Evolutionary conservation across 2,329 filamentous ascomycete species (phyloP), one percentile per base, ranked within the genome.

Genomic region (Didymellaceae sp.): DNA sequence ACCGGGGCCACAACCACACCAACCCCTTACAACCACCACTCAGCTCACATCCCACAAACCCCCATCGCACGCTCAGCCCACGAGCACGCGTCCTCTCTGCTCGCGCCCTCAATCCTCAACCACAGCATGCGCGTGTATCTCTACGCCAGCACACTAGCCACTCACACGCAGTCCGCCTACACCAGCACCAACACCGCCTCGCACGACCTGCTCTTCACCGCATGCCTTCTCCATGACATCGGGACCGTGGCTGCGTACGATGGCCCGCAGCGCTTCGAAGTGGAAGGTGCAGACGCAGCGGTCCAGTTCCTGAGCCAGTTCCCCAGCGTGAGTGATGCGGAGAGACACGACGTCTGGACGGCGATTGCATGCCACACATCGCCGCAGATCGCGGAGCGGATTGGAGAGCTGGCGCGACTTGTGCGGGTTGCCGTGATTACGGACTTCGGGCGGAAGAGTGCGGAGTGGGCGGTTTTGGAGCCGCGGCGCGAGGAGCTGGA

Each of bases 141-240:
- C 62, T 90, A 82, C 65, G 82, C 86, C 30, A 43, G 57, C 11
- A 49, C 49, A 10, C 46, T 69, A 10, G 62, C 62, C 4, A 42
- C 52, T 11, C 74, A 78, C 39, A 31, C 31, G 10, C 33, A 40
- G 2, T 69, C 66, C 4, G 30, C 42, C n/a, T 69, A 66, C 43
- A 43, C 50, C 16, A n/a, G n/a, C n/a, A 52, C 50, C 8, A 39
- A 59, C 21, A 73, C 75, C n/a, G 76, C 77, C 57, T 77, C 77
- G 2, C 55, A 65, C 35, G 82, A 78, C 75, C 58, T 65, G 5
- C 75, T 80, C 37, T 76, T 78, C 37, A 69, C 77, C 22, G 78
- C 86, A 1, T 85, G 82, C 50, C 76, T 92, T 1, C 78, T 91
- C 5, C 88, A 92, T 68, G 88, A 92, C 69, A 87, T 91, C 49